Base-by-base conservation (phyloP, 2,329 filamentous ascomycete genomes). In the Diaporthe vaccinii region DNA sequence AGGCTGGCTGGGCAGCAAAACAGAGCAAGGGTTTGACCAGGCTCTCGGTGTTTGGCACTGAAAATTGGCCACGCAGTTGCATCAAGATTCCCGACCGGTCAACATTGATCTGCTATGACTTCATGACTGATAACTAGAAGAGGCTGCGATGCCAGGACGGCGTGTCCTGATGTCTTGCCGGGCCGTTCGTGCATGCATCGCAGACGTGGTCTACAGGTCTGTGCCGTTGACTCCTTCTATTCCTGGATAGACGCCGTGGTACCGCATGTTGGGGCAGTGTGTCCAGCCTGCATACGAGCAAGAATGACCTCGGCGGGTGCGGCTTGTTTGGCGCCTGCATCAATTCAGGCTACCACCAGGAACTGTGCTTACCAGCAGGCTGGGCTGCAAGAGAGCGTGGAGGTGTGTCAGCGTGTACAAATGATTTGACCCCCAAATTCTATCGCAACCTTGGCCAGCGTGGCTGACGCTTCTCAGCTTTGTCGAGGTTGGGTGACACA, bases 251-350 rank as follows among this genome's bases (percentile, higher is more conserved):
- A 65, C 25, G 61, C 31, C 7, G 28, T 41, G 53, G 14, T 28
- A n/a, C 34, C 44, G 25, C 46, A 36, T 53, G 65, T 20, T 41
- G 65, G n/a, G 65, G 65, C 65, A 68, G 65, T 68, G 62, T 20
- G 28, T 34, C 44, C 62, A 51, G 44, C 62, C 62, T 67, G 20
- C 62, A 67, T 51, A 51, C 22, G 31, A 51, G 10, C 41, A 15
- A 10, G 9, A 36, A 6, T 51, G 28, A 51, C 44, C 62, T 49
- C 62, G 25, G 44, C 44, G 31, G 20, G 4, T 51, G 62, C 31
- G 62, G 62, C 62, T 51, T 39, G 12, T 68, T 68, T 53, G 65
- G 31, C 31, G 62, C n/a, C 39, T 10, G n/a, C 15, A 20, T 31
- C 41, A 51, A 25, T 20, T 20, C 46, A 69, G 34, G 49, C 46